Evolutionary conservation across 148 eudicot species (phyloP).

Genomic region (Dianthus caryophyllus): DNA sequence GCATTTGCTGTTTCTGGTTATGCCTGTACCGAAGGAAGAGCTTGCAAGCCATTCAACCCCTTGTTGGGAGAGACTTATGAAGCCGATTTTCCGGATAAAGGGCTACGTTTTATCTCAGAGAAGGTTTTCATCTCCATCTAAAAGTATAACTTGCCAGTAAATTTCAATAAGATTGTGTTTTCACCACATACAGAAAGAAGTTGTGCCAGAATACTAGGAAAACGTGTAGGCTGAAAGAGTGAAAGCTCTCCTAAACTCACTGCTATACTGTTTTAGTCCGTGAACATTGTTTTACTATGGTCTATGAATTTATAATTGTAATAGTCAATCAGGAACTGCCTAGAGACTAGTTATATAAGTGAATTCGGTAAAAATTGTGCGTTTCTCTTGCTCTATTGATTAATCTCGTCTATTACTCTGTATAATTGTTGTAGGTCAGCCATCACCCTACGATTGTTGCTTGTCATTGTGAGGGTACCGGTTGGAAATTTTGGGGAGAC

Average conservation of each 20-base stretch:
- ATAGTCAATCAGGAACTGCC: neutral
- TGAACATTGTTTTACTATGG: neutral
- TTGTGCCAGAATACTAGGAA: neutral
- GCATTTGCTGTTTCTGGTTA: constrained; percentile 83
- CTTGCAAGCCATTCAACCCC: constrained; percentile 78
- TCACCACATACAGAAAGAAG: neutral
- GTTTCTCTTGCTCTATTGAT: neutral
- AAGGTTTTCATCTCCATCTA: constrained; percentile 45
- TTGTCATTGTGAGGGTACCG: constrained; percentile 91
- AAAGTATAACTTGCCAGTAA: neutral
- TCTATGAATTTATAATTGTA: neutral
- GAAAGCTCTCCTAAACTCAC: neutral
- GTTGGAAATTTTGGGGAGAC: constrained; percentile 90
- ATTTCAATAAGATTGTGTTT: neutral
- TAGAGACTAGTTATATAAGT: neutral
- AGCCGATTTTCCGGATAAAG: constrained; percentile 81
- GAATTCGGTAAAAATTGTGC: neutral
- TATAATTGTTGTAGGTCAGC: constrained; percentile 61
- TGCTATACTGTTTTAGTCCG: neutral
- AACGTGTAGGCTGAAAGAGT: neutral
- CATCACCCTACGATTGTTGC: constrained; percentile 95
- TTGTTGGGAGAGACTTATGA: constrained; percentile 78
- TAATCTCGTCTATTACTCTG: constrained; percentile 20
- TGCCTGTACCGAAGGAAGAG: constrained; percentile 77
- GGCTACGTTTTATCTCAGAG: constrained; percentile 80